Evolutionary conservation across 1,284 basidiomycete genomes (phyloP), one percentile per base, ranked within the genome.

Genomic region (Microbotryum lychnidis-dioicae): DNA sequence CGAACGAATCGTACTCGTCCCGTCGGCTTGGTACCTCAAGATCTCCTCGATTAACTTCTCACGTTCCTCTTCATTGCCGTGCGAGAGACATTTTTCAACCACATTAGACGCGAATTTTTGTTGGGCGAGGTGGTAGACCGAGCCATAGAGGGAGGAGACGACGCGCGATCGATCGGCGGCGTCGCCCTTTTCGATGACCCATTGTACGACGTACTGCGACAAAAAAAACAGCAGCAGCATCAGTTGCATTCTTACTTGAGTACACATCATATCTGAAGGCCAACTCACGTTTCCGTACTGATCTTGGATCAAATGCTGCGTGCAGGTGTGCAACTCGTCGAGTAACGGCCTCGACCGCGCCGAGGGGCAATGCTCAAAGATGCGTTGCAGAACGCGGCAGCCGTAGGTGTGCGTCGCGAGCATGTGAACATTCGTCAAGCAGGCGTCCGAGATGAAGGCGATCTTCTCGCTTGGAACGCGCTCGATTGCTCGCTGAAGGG

Each of bases 91-190:
- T 55, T 72, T 72, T 77, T 98, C 96, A 73, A 91, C 88, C 21
- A 98, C 96, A 72, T 98, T 98, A 6, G 89, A 93, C 1, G 94
- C 92, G 72, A 94, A 97, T 76, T 97, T 97, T 78, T 97, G 93
- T 53, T 85, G 83, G 2, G 71, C 69, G 42, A 77, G 83, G 64
- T 80, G 78, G 42, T 92, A 75, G 73, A 98, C 82, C 70, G 87
- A 84, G 2, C 90, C 88, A 25, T 83, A 84, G 62, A 97, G 81
- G 71, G 84, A 83, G 12, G 76, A 76, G 61, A 96, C 80, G 53
- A 97, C 83, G 60, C 81, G 77, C 8, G 79, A 78, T 55, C 83
- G 82, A 74, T 97, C 93, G 10, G 83, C 79, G 3, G 79, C 77
- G 63, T 80, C 80, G 2, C 91, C 91, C 58, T 87, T 81, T 71